phyloP scores from a whole-genome alignment of 2,329 filamentous ascomycete species.

The Pseudogymnoascus sp. region DNA sequence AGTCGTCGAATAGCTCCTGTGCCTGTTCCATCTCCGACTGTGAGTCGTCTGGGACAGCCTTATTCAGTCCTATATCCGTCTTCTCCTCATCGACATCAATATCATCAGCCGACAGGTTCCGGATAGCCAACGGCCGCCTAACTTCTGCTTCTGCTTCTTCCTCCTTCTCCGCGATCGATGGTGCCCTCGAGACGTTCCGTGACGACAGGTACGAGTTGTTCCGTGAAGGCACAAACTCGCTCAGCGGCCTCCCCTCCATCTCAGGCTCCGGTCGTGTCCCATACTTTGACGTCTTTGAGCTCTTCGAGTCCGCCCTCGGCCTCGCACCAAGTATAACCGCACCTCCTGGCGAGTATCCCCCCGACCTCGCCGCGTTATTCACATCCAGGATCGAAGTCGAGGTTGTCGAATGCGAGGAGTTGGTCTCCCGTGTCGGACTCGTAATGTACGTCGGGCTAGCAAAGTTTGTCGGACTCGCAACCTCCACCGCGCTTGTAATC shows the following conservation, averaged over 20 bases:
- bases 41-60: background rate
- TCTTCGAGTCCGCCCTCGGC: background rate
- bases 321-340: background rate
- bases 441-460: slow-evolving; percentile 28
- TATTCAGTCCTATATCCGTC: background rate
- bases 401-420: background rate
- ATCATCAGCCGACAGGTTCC: slow-evolving; percentile 17
- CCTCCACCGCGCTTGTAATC: slow-evolving; percentile 26
- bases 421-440: slow-evolving; percentile 46
- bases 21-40: slow-evolving; percentile 52
- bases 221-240: slow-evolving; percentile 22
- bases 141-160: slow-evolving; percentile 17
- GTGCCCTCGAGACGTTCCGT: slow-evolving; percentile 17
- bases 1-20: slow-evolving; percentile 63
- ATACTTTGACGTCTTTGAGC: slow-evolving; percentile 40
- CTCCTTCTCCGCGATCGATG: slow-evolving; percentile 23
- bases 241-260: slow-evolving; percentile 26
- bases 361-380: slow-evolving; percentile 56
- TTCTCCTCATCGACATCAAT: slow-evolving; percentile 15
- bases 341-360: slow-evolving; percentile 60
- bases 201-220: slow-evolving; percentile 11
- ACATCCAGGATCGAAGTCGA: slow-evolving; percentile 57
- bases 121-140: background rate
- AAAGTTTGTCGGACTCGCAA: slow-evolving; percentile 12
- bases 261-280: slow-evolving; percentile 26